Evolutionary conservation across 1,139 yeast species (phyloP), one percentile per base, ranked within the genome.

Genomic region (Entelexis paramagnoliae): DNA sequence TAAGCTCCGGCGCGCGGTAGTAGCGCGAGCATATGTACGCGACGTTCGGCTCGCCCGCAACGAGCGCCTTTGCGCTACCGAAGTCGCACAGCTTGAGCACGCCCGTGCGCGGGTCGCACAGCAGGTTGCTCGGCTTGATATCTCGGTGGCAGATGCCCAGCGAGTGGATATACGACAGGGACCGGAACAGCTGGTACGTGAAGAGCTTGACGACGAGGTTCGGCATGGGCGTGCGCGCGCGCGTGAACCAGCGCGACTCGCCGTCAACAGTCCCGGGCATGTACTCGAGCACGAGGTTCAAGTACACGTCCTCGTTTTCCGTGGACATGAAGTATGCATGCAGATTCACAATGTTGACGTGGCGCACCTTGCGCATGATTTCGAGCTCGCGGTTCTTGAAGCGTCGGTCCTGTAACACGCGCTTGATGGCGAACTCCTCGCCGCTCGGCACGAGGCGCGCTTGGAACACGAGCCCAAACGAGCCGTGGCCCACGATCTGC

Each of bases 311-410:
- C 61, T 84, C 85, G 47, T 64, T 63, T 48, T 83, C 88, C 57
- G 78, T 80, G 58, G 94, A 87, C 70, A 88, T 89, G 65, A 87
- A 89, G 66, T 79, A 93, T 60, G 93, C 91, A 66, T 82, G 81
- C 64, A 91, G 76, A 64, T 86, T 93, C 49, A 91, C 95, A 52
- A 91, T 81, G 66, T 91, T 87, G 52, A 86, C 79, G 68, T 89
- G 96, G 59, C 79, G 80, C 50, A 91, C 81, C 63, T 83, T 71
- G 64, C 91, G 85, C 98, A 91, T 91, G 61, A 91, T 91, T 66
- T 89, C 96, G 56, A 91, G 74, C 67, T 93, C 99, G 68, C 99
- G 78, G 70, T 91, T 91, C 70, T 93, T 93, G 75, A 89, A 93
- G 51, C 98, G 73, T 66, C 83, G 85, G 68, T 91, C 99, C 67